phyloP scores from a whole-genome alignment of 208 protist genomes.

The Porcisia hertigi region DNA sequence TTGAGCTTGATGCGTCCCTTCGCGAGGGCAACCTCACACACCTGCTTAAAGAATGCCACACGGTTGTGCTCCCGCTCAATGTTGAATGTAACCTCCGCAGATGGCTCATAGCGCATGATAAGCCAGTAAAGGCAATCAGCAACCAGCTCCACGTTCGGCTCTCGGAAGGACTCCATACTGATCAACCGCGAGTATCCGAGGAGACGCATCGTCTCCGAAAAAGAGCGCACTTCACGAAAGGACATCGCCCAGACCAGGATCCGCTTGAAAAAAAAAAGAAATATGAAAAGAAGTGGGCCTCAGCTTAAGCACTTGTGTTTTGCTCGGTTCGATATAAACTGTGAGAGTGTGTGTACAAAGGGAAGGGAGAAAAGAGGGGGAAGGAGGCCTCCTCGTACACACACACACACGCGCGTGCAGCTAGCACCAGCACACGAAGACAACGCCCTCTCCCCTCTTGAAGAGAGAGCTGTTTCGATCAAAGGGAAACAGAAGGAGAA shows the following conservation, averaged over 20 bases:
- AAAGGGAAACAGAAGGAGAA: not conserved
- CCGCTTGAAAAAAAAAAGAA: not conserved
- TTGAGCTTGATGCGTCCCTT: constrained; percentile 94
- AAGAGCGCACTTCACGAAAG: constrained; percentile 93
- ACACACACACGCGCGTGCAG: not conserved
- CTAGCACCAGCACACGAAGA: not conserved
- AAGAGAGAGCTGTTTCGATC: not conserved
- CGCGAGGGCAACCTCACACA: constrained; percentile 78
- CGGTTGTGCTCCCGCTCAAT: constrained; percentile 92
- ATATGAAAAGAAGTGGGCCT: not conserved
- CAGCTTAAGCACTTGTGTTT: not conserved
- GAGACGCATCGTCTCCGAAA: constrained; percentile 95
- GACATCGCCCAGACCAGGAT: constrained; percentile 58
- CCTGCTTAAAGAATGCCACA: constrained; percentile 93
- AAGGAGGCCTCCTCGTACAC: not conserved
- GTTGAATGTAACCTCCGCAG: constrained; percentile 87
- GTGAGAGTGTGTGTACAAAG: not conserved
- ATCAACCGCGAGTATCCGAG: constrained; percentile 95
- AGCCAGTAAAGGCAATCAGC: constrained; percentile 94
- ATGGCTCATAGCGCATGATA: constrained; percentile 92
- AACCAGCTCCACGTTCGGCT: constrained; percentile 95
- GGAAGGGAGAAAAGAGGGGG: too few species aligned
- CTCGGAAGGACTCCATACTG: constrained; percentile 96
- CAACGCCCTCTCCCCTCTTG: not conserved
- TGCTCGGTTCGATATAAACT: not conserved